Evolutionary conservation across 192 early-diverging fungal species (phyloP), one percentile per base, ranked within the genome.

Genomic region (Entrophospora sp.): DNA sequence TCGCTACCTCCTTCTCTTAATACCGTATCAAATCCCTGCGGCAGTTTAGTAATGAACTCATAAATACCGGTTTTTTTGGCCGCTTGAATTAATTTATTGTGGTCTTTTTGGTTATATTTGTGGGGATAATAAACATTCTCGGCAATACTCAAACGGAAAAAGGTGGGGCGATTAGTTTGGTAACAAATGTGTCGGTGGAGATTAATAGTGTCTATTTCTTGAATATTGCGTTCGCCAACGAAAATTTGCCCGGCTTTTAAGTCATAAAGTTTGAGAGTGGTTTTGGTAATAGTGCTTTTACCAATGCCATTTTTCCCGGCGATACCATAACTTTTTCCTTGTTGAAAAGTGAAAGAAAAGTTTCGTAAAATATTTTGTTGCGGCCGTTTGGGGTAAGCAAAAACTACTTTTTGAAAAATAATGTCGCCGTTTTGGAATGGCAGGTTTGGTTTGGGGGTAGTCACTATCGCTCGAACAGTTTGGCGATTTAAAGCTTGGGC

Each of bases 281-380:
- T 58, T 58, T 58, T 58, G 30, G 55, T 58, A 36, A 58, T 58
- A 12, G 55, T 58, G 55, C 49, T 52, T 52, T 52, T 52, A 8
- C 49, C 49, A 52, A 52, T 52, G n/a, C 49, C 49, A 2, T 52
- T 58, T 58, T 58, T 58, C 0, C 55, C 55, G 0, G 55, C 55
- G 35, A 58, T 58, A 6, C 55, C 55, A 37, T 58, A 58, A 36
- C 12, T 58, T 36, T 58, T 58, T 36, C 55, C 55, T 58, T 58
- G 55, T 31, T 58, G 31, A n/a, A 58, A 58, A 58, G 31, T 32
- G 55, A 58, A 58, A 58, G 55, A 34, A 34, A 58, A 58, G 13
- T 35, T 58, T 0, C 55, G 55, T 31, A 58, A 58, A 58, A 58
- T 58, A 58, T 34, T 18, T 1, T 58, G 55, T 35, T 58, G 55